Evolutionary conservation across 31 red algal genomes (phyloP).

Genomic region (Bonnemaisonia californica): DNA sequence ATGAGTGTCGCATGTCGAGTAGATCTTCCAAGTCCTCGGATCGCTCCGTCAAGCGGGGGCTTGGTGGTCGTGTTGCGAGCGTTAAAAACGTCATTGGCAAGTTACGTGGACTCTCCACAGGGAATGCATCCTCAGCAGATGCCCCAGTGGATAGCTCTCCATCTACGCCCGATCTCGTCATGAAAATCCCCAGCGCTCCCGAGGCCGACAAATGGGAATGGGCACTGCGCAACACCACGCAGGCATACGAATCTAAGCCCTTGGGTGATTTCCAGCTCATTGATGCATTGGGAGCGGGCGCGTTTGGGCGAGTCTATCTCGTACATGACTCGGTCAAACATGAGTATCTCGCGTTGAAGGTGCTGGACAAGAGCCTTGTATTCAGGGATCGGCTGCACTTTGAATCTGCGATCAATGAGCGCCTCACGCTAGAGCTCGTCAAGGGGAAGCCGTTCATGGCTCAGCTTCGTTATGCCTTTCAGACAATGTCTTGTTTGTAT

Average conservation of each 20-base stretch:
- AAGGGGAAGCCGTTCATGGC: constrained; percentile 83
- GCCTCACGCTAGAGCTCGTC: constrained; percentile 71
- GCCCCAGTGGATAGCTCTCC: background rate
- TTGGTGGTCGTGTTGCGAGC: background rate
- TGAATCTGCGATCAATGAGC: constrained; percentile 80
- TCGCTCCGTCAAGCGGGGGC: constrained; percentile 18
- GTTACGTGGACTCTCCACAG: constrained; percentile 25
- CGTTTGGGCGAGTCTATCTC: constrained; percentile 71
- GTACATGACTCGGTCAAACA: constrained; percentile 68
- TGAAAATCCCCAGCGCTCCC: constrained; percentile 50
- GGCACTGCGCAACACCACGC: constrained; percentile 46
- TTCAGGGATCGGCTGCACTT: constrained; percentile 68
- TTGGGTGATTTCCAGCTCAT: constrained; percentile 73
- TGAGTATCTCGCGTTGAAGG: constrained; percentile 74
- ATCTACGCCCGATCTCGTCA: constrained; percentile 35
- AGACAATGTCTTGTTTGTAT: constrained; percentile 80
- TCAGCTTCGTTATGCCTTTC: constrained; percentile 89
- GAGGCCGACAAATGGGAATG: constrained; percentile 60
- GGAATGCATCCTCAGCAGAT: constrained; percentile 7
- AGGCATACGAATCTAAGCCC: constrained; percentile 48
- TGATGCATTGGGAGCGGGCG: constrained; percentile 71
- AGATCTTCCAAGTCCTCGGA: constrained; percentile 28
- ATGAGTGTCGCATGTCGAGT: constrained; percentile 24
- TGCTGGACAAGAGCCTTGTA: constrained; percentile 74
- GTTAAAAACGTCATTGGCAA: constrained; percentile 13